Evolutionary conservation across 352 stramenopile genomes (phyloP), one percentile per base, ranked within the genome.

Genomic region (Phytophthora crassamura): DNA sequence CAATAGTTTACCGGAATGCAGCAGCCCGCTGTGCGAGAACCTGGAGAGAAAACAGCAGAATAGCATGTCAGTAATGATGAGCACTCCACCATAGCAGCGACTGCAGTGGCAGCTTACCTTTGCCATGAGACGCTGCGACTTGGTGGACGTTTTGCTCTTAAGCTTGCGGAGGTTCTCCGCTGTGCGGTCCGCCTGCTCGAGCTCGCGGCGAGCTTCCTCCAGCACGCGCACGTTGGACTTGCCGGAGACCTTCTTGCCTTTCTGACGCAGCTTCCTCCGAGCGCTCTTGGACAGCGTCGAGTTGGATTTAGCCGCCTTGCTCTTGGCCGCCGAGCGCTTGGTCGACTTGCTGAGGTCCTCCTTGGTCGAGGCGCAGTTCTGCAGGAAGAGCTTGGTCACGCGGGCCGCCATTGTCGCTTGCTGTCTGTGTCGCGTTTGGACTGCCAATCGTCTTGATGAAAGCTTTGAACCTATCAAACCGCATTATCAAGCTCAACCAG

Each of bases 361-460:
- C 57, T 65, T 73, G 4, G 39, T 38, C 6, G 58, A 47, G 25
- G 76, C 67, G 57, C 74, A 83, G 63, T 86, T 80, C 65, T 88
- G 75, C 58, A 91, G 74, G 71, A 91, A 90, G 46, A 88, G 75
- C 74, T 91, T 90, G 39, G 83, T 91, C 55, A 91, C 71, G 42
- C 80, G 80, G 0, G 83, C 62, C 38, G 83, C 73, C 83, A 91
- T 91, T 12, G 22, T 66, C 20, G 33, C 22, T 25, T 60, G 2
- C 42, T 10, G 12, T n/a, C 51, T 61, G 8, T 12, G 33, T 42
- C 45, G 22, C 55, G 40, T 46, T 56, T 59, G 16, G 36, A 0
- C 39, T 42, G 22, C 67, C 67, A 75, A 39, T 70, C 60, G 48
- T 63, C 25, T 16, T 8, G 41, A 63, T 16, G n/a, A n/a, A n/a